phyloP scores from a whole-genome alignment of 441 rosid genomes.

The Kokia cookei region DNA sequence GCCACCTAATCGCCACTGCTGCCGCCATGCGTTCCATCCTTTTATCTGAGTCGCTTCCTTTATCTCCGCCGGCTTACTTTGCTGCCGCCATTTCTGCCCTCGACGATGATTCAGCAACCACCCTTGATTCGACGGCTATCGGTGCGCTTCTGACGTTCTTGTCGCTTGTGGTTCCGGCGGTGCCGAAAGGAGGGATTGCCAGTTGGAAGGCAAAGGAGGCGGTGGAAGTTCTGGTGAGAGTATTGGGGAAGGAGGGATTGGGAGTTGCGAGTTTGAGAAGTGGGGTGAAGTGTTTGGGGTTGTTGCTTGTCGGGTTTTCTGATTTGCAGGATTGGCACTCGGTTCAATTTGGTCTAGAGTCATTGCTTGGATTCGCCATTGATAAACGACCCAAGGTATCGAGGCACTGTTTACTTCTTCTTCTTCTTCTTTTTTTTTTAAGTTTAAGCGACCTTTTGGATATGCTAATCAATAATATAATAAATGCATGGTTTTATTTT shows the following conservation, averaged over 20 bases:
- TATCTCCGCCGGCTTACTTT: slow-evolving; percentile 59
- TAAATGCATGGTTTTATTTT: background rate
- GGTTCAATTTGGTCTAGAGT: slow-evolving; percentile 45
- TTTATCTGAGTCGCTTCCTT: slow-evolving; percentile 53
- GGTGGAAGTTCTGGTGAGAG: slow-evolving; percentile 43
- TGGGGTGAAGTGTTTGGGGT: slow-evolving; percentile 76
- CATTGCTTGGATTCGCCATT: slow-evolving; percentile 52
- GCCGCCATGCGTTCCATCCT: slow-evolving; percentile 87
- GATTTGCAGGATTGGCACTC: slow-evolving; percentile 70
- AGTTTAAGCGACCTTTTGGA: background rate
- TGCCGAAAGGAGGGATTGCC: slow-evolving; percentile 42
- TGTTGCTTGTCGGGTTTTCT: slow-evolving; percentile 50
- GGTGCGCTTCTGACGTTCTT: slow-evolving; percentile 68
- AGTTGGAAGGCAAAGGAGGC: slow-evolving; percentile 64
- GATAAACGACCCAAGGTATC: slow-evolving; percentile 91
- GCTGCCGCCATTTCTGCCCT: slow-evolving; percentile 66
- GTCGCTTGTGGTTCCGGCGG: slow-evolving; percentile 48
- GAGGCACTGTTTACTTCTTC: background rate
- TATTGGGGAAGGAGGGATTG: slow-evolving; percentile 36
- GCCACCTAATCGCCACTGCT: slow-evolving; percentile 86
- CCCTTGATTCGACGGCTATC: slow-evolving; percentile 51
- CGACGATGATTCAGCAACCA: slow-evolving; percentile 19
- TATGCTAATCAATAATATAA: background rate
- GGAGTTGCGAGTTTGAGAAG: slow-evolving; percentile 68
- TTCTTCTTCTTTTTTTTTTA: background rate